Evolutionary conservation across 1,284 basidiomycete genomes (phyloP), one percentile per base, ranked within the genome.

Genomic region (Papiliotrema nemorosa): DNA sequence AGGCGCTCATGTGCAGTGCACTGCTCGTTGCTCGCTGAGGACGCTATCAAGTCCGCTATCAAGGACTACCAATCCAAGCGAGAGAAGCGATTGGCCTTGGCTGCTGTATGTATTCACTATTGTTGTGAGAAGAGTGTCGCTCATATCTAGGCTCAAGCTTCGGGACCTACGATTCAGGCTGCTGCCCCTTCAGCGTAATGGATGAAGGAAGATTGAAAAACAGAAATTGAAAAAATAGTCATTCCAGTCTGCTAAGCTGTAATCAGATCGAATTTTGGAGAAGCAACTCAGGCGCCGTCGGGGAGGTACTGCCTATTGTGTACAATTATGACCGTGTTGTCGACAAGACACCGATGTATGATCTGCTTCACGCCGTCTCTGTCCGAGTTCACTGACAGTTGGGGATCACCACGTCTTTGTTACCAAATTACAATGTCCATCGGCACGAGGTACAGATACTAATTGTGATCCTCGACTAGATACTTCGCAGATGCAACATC

Each of bases 31-130:
- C 78, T 97, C 55, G 94, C 94, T 29, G 96, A 99, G 77, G 96
- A 98, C 73, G 96, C 96, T 44, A 98, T 99, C 76, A 80, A 80
- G 54, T 91, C 89, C 24, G 90, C 90, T 37, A 94, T 97, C 74
- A 87, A 89, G 62, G 87, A 97, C 73, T 97, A 93, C 77, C 82
- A 84, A 67, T 80, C 81, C 55, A 93, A 93, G 78, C 84, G 88
- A 53, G 76, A 76, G 57, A 79, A 76, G 39, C 54, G 67, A 41
- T 55, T 65, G 27, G 58, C 61, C 4, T 47, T 62, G 41, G 59
- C 63, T 9, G 44, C 44, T 35, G 57, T 60, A 37, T 44, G 58
- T n/a, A 7, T 29, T 18, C 9, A 12, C n/a, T 7, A 31, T 18
- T 16, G 24, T 31, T 22, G 5, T 5, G 21, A 39, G 14, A 26